A percentile compares a stretch with the other conserved stretches of the same genome.
phyloP scores from a whole-genome alignment of 345 rosid genomes.

The Populus pruinosa region DNA sequence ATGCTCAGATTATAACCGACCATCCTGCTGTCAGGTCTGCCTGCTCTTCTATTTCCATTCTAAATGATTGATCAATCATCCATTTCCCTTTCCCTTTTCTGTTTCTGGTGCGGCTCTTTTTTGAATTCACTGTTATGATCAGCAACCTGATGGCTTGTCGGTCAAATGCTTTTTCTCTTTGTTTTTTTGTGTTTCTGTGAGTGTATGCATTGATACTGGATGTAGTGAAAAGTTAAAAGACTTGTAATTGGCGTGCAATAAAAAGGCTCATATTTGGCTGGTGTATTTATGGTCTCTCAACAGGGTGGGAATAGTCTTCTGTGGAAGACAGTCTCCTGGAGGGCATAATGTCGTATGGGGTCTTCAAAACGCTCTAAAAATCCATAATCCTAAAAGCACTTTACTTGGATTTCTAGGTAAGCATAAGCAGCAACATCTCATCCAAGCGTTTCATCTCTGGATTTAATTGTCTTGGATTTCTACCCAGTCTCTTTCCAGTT shows the following conservation, averaged over 20 bases:
- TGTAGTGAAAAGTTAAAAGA: background rate
- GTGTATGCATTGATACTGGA: too few species aligned
- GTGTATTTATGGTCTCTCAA: constrained; percentile 7
- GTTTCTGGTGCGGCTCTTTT: background rate
- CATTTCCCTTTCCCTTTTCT: background rate
- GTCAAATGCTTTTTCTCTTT: background rate
- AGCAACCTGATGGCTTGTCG: background rate
- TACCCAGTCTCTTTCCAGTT: background rate
- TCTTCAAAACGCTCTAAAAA: constrained; percentile 70
- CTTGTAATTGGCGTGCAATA: background rate
- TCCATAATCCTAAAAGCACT: constrained; percentile 66
- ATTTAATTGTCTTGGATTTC: background rate
- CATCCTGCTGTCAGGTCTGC: constrained; percentile 71
- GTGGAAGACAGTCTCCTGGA: constrained; percentile 98
- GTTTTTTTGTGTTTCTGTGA: background rate
- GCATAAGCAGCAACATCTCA: constrained; percentile 11
- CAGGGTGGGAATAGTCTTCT: constrained; percentile 92
- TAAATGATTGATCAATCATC: background rate
- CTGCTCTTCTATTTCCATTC: background rate
- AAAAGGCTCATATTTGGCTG: background rate
- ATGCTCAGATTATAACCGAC: constrained; percentile 86
- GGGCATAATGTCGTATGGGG: constrained; percentile 99
- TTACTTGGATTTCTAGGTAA: constrained; percentile 89
- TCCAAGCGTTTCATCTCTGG: background rate
- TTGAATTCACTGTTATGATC: background rate